Evolutionary conservation across 805 yeast species (phyloP), one percentile per base, ranked within the genome.

Genomic region (Kluyveromyces starmeri): DNA sequence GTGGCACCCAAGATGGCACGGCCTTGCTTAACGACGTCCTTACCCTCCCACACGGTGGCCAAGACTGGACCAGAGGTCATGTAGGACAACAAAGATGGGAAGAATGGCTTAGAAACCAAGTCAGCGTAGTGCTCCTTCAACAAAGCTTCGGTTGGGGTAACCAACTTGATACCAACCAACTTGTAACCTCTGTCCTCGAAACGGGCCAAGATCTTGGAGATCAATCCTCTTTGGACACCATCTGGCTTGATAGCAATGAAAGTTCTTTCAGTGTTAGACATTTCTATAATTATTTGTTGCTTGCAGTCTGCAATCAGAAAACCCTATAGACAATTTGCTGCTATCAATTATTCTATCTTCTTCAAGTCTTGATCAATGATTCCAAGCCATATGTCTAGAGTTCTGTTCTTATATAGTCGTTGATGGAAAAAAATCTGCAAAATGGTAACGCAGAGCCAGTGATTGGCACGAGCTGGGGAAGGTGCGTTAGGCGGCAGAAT

Each of bases 41-140:
- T 92, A 70, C 99, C 99, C 71, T 92, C 97, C 99, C 99, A 92
- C 56, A 88, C 96, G 64, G 96, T 92, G 56, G 98, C 98, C 58
- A 89, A 78, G 54, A 92, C 82, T 63, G 99, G 99, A 56, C 99
- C 99, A 50, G 96, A 85, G 63, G 75, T 72, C 99, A 92, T 94
- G 84, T 88, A 88, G 48, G 85, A 73, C 62, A 84, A 75, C 68
- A 92, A 76, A 47, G 94, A 83, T 64, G 97, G 96, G 89, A 88
- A 92, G 76, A 92, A 92, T 59, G 97, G 94, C 77, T 92, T 92
- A 59, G 75, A 68, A 65, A 82, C 88, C 67, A 92, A 82, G 71
- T 92, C 99, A 46, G 78, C 80, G 75, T 94, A 92, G 73, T 92
- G 99, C 59, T 82, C 75, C 67, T 88, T 83, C 67, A 94, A 75